Percentiles rank a stretch among this genome's conserved stretches.
These are phyloP conservation scores for Monosporozyma siamensis DNA, from an alignment of 805 yeast species.

Conservation along the genomic window DNA sequence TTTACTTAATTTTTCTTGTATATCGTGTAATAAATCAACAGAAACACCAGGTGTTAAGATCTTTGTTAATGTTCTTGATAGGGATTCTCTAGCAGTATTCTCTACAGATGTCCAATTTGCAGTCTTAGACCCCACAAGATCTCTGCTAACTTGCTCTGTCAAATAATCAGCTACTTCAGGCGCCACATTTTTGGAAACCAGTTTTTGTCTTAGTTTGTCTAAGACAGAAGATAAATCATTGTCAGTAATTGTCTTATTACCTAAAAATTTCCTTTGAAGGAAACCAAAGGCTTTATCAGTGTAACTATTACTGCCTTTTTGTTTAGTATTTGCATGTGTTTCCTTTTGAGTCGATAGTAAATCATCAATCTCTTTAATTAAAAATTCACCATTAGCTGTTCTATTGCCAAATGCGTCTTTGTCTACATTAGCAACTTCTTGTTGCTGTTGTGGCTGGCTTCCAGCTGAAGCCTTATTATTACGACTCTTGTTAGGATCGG, in stretches of 20 bases:
- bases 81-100: constrained; percentile 58
- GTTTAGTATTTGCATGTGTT: constrained; percentile 31
- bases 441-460: neutral
- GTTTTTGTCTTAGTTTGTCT: constrained; percentile 59
- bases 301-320: constrained; percentile 25
- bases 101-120: constrained; percentile 66
- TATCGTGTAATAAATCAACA: constrained; percentile 74
- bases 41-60: constrained; percentile 88
- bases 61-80: constrained; percentile 54
- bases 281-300: constrained; percentile 41
- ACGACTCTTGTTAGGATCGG: constrained; percentile 26
- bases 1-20: constrained; percentile 37
- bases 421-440: constrained; percentile 21
- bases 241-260: constrained; percentile 57
- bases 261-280: constrained; percentile 46
- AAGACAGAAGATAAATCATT: constrained; percentile 59
- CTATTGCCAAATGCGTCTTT: constrained; percentile 33
- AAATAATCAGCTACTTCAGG: constrained; percentile 76
- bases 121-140: constrained; percentile 63
- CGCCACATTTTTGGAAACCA: constrained; percentile 81
- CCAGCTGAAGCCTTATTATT: constrained; percentile 11
- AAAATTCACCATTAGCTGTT: constrained; percentile 46
- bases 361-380: constrained; percentile 53
- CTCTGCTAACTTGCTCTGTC: constrained; percentile 58
- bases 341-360: constrained; percentile 15